phyloP scores from a whole-genome alignment of 2,329 filamentous ascomycete species.

The Emericellopsis cladophorae region DNA sequence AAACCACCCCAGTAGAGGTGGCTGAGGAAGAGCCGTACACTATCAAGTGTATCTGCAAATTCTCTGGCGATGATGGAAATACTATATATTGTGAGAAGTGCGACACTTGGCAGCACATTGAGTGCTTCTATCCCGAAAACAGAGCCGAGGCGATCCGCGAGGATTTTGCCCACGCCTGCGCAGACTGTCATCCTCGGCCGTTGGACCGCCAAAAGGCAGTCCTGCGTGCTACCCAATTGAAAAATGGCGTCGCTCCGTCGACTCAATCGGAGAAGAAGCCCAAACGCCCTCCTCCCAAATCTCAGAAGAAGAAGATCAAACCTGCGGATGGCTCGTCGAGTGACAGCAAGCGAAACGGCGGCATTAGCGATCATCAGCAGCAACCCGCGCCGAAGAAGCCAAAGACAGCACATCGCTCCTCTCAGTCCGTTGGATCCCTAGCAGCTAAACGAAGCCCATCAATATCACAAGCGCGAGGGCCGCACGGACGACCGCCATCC shows the following conservation, averaged over 20 bases:
- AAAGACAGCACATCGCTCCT: slow-evolving; percentile 71
- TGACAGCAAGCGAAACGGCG: slow-evolving; percentile 38
- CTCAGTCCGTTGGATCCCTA: slow-evolving; percentile 61
- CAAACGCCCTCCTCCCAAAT: slow-evolving; percentile 66
- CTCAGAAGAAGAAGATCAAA: slow-evolving; percentile 79
- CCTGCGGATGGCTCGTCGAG: slow-evolving; percentile 56
- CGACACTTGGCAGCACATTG: slow-evolving; percentile 96
- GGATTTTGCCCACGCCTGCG: slow-evolving; percentile 72
- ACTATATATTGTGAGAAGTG: slow-evolving; percentile 94
- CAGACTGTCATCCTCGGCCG: slow-evolving; percentile 69
- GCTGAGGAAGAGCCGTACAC: slow-evolving; percentile 73
- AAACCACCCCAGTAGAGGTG: slow-evolving; percentile 33
- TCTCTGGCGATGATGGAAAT: slow-evolving; percentile 88
- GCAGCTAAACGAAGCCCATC: slow-evolving; percentile 52
- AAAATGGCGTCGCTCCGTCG: slow-evolving; percentile 23
- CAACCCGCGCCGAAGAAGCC: slow-evolving; percentile 58
- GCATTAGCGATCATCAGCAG: slow-evolving; percentile 24
- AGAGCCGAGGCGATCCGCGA: slow-evolving; percentile 58
- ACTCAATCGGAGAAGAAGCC: slow-evolving; percentile 54
- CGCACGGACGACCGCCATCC: slow-evolving; percentile 53
- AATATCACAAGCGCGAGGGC: slow-evolving; percentile 47
- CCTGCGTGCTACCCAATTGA: slow-evolving; percentile 54
- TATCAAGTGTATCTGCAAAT: slow-evolving; percentile 96
- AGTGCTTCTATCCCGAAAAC: slow-evolving; percentile 79
- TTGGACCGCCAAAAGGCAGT: slow-evolving; percentile 65